phyloP scores from a whole-genome alignment of 306 rosid genomes.

The Mimosa pudica region DNA sequence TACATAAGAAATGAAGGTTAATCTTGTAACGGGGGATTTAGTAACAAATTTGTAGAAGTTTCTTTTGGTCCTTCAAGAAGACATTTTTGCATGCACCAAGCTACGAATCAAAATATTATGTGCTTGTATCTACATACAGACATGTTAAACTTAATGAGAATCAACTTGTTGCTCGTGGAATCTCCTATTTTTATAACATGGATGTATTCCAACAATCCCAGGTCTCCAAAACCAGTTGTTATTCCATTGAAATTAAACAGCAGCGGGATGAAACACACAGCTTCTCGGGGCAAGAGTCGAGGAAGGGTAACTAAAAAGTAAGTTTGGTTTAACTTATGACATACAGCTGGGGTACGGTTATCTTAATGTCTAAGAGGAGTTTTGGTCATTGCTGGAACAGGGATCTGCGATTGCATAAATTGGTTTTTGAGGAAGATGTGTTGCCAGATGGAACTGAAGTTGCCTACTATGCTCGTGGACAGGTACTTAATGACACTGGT shows the following conservation, averaged over 20 bases:
- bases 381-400: slow-evolving; percentile 39
- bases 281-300: slow-evolving; percentile 65
- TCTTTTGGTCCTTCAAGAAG: background rate
- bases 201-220: slow-evolving; percentile 31
- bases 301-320: slow-evolving; percentile 89
- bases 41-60: background rate
- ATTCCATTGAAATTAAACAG: slow-evolving; percentile 42
- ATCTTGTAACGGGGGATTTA: background rate
- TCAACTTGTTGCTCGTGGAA: too few relatives aligned
- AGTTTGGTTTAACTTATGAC: slow-evolving; percentile 32
- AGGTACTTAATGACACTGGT: slow-evolving; percentile 50
- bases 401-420: slow-evolving; percentile 85
- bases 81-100: background rate
- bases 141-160: background rate
- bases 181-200: background rate
- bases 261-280: slow-evolving; percentile 51
- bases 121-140: background rate
- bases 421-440: slow-evolving; percentile 81
- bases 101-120: background rate
- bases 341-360: background rate
- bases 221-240: slow-evolving; percentile 50
- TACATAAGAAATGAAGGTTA: background rate
- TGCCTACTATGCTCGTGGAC: slow-evolving; percentile 70
- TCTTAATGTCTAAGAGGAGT: slow-evolving; percentile 5
- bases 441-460: slow-evolving; percentile 88